Percentiles rank a stretch among this genome's conserved stretches.
Evolutionary conservation across 1,284 basidiomycete genomes (phyloP).

Genomic region (Athelia sp.): DNA sequence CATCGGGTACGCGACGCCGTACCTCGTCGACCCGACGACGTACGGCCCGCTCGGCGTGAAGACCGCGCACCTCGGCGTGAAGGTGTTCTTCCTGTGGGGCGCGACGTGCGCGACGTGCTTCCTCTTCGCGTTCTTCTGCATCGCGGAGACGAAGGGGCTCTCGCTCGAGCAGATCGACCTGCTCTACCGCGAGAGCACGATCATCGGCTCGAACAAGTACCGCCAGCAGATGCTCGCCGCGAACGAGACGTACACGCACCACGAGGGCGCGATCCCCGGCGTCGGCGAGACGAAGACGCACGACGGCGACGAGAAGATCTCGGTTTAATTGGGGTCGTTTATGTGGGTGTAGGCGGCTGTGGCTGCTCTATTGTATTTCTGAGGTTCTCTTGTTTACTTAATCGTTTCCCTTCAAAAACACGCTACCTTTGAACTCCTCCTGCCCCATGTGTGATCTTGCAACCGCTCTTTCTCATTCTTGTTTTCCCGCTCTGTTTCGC

Average conservation of each 20-base stretch:
- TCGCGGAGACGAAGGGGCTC: constrained; percentile 28
- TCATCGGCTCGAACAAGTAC: not conserved
- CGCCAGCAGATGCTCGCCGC: not conserved
- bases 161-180: constrained; percentile 31
- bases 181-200: constrained; percentile 21
- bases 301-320: not conserved
- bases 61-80: constrained; percentile 32
- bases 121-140: constrained; percentile 39
- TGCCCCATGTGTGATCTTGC: no score
- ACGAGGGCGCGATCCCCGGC: not conserved
- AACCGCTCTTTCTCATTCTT: no score
- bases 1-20: constrained; percentile 41
- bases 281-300: not conserved
- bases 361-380: no score
- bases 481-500: no score
- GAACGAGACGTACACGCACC: not conserved
- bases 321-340: no score
- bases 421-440: no score
- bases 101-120: constrained; percentile 34
- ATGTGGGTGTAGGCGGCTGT: no score
- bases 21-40: constrained; percentile 34
- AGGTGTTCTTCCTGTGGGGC: constrained; percentile 58
- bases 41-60: constrained; percentile 22
- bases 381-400: no score
- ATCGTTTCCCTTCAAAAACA: no score